A percentile compares a stretch with the other conserved stretches of the same genome.
phyloP scores from a whole-genome alignment of 805 yeast genomes.

The Monosporozyma solicola region DNA sequence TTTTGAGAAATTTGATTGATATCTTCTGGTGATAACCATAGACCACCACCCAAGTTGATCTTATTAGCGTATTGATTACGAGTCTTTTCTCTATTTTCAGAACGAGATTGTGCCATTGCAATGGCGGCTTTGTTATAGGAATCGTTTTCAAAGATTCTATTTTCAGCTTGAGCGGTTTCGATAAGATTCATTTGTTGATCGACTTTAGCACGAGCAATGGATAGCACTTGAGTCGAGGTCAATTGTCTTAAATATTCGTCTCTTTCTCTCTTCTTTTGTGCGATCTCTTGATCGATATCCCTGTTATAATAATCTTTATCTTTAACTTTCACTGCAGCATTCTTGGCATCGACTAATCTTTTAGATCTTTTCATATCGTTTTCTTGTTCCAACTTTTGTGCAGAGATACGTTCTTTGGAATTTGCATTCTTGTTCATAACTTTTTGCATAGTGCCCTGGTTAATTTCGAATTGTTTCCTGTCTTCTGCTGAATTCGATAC shows the following conservation, averaged over 20 bases:
- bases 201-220: constrained; percentile 46
- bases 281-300: constrained; percentile 35
- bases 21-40: constrained; percentile 65
- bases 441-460: constrained; percentile 14
- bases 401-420: not conserved
- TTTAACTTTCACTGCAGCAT: constrained; percentile 35
- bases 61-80: constrained; percentile 38
- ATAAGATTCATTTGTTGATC: constrained; percentile 33
- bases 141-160: constrained; percentile 32
- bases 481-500: constrained; percentile 4
- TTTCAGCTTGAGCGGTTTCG: constrained; percentile 33
- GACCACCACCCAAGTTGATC: constrained; percentile 83
- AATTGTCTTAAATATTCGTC: constrained; percentile 22
- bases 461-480: constrained; percentile 6
- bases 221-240: constrained; percentile 35
- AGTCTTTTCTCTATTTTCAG: constrained; percentile 41
- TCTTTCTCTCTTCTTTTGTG: constrained; percentile 32
- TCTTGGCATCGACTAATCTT: constrained; percentile 29
- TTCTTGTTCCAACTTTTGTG: constrained; percentile 36
- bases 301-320: constrained; percentile 23
- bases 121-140: constrained; percentile 65
- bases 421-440: constrained; percentile 7
- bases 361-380: constrained; percentile 50
- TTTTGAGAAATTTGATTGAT: constrained; percentile 72
- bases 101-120: constrained; percentile 62